Evolutionary conservation across 306 rosid genomes (phyloP).

Genomic region (Cyamopsis tetragonoloba): DNA sequence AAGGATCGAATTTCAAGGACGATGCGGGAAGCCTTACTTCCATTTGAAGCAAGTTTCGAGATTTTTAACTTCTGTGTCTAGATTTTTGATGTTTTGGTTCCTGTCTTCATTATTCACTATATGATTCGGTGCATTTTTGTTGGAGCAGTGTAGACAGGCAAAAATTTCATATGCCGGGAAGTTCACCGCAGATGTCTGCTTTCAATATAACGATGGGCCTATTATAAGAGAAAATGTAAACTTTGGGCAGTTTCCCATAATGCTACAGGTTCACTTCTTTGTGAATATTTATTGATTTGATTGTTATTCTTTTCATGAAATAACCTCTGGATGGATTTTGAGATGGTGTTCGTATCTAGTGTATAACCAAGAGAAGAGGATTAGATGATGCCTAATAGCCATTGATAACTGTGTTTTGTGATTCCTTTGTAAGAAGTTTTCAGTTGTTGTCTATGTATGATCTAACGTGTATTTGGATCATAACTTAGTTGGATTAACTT

Average conservation of each 20-base stretch:
- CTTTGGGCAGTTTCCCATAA: conserved; percentile 78
- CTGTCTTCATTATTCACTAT: not conserved
- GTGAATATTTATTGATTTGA: not conserved
- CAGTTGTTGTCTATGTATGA: not conserved
- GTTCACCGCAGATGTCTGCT: conserved; percentile 52
- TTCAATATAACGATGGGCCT: conserved; percentile 47
- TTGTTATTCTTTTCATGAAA: too few relatives aligned
- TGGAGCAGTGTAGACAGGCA: conserved; percentile 80
- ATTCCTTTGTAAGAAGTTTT: not conserved
- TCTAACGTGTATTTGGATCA: too few relatives aligned
- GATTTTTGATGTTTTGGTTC: not conserved
- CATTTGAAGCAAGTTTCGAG: conserved; percentile 54
- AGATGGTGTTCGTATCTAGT: not conserved
- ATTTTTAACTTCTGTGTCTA: not conserved
- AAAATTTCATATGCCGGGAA: conserved; percentile 66
- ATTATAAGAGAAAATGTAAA: conserved; percentile 39
- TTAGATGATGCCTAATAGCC: too few relatives aligned
- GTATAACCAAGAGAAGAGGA: not conserved
- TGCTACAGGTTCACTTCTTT: conserved; percentile 62
- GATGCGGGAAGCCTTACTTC: conserved; percentile 28
- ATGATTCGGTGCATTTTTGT: conserved; percentile 8
- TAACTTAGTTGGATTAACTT: too few relatives aligned
- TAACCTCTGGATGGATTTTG: too few relatives aligned
- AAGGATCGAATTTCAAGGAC: conserved; percentile 35
- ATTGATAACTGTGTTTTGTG: not conserved